Evolutionary conservation across 441 rosid genomes (phyloP).

Genomic region (Syzygium malaccense): DNA sequence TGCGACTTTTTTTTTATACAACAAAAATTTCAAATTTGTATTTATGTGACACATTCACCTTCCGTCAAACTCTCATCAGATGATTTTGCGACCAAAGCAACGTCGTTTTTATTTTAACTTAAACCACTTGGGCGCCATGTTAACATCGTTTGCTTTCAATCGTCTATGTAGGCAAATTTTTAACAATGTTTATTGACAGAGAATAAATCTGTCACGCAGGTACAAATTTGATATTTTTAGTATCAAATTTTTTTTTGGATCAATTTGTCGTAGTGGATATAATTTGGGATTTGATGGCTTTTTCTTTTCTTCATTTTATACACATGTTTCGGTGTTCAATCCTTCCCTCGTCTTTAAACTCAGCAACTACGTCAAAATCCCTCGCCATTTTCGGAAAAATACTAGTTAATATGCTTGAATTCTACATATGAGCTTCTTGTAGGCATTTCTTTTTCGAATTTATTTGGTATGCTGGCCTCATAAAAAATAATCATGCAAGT

Average conservation of each 20-base stretch:
- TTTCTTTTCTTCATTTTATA: not conserved
- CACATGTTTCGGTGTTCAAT: not conserved
- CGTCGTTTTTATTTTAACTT: too few relatives aligned
- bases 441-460: not conserved
- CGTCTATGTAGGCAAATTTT: not conserved
- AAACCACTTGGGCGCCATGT: not conserved
- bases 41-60: not conserved
- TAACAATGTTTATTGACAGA: not conserved
- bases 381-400: not conserved
- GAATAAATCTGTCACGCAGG: rapidly evolving
- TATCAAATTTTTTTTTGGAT: not conserved
- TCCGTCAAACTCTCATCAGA: not conserved
- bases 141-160: not conserved
- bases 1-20: not conserved
- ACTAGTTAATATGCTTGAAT: not conserved
- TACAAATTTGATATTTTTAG: rapidly evolving
- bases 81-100: not conserved
- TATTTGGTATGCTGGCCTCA: not conserved
- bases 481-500: not conserved
- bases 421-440: not conserved
- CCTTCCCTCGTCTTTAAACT: not conserved
- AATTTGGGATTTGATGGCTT: not conserved
- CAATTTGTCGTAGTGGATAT: not conserved
- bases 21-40: not conserved
- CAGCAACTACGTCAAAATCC: not conserved